These are phyloP conservation scores for Uncinocarpus reesii DNA, from an alignment of 2,329 filamentous ascomycete genomes.

Conservation along the genomic window DNA sequence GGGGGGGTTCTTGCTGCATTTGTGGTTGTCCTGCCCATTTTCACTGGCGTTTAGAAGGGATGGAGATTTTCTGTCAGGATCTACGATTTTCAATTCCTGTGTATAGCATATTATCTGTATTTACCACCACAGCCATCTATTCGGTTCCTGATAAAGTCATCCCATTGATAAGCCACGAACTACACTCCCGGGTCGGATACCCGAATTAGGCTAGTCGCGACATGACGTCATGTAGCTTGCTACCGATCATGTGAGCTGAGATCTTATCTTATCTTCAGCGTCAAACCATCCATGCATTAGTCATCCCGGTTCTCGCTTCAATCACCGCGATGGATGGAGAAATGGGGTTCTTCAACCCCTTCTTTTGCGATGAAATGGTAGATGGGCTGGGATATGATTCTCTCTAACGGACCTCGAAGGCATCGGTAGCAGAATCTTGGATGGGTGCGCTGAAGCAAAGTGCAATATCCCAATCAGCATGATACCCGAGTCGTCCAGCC, in stretches of 20 bases:
- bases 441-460: background rate
- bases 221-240: background rate
- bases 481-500: too few relatives aligned
- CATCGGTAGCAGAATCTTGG: background rate
- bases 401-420: too few relatives aligned
- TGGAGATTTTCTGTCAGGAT: background rate
- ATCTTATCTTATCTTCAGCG: too few relatives aligned
- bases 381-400: background rate
- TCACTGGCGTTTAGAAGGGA: slow-evolving; percentile 4
- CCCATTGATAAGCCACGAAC: too few relatives aligned
- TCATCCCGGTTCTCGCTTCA: too few relatives aligned
- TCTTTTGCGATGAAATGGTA: background rate
- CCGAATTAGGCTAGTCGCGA: background rate
- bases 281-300: too few relatives aligned
- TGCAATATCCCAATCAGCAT: too few relatives aligned
- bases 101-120: too few relatives aligned
- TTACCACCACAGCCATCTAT: too few relatives aligned
- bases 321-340: background rate
- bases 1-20: background rate
- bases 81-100: too few relatives aligned
- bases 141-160: too few relatives aligned
- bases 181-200: background rate
- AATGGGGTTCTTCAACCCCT: background rate
- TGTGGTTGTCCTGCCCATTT: background rate
- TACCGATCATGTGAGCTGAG: background rate